A percentile compares a stretch with the other conserved stretches of the same genome.
Evolutionary conservation across 2,329 filamentous ascomycete species (phyloP).

Genomic region (Ceratocystiopsis minuta): DNA sequence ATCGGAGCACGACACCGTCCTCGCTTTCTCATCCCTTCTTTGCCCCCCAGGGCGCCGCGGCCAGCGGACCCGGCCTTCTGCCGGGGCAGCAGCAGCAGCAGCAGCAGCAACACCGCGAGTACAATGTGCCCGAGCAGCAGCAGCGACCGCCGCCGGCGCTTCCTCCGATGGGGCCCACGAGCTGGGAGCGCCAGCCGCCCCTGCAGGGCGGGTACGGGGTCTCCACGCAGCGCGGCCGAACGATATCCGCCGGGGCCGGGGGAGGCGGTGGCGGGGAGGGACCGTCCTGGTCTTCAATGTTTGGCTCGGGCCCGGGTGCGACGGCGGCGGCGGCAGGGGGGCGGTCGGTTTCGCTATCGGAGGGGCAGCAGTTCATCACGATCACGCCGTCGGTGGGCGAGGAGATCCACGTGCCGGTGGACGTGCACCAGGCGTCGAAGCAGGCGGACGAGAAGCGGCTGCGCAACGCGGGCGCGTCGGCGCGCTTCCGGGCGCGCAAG

Average conservation of each 20-base stretch:
- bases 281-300: no score
- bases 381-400: slow-evolving; percentile 21
- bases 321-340: neutral
- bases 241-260: no score
- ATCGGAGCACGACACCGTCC: neutral
- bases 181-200: no score
- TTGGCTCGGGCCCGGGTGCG: no score
- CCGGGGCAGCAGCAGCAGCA: neutral
- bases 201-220: no score
- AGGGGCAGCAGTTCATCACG: slow-evolving; percentile 15
- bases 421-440: slow-evolving; percentile 65
- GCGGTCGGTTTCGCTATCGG: slow-evolving; percentile 8
- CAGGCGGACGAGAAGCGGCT: slow-evolving; percentile 73
- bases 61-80: no score
- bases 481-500: slow-evolving; percentile 61
- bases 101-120: neutral
- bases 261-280: neutral
- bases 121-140: no score
- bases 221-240: no score
- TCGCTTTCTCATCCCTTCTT: no score
- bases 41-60: no score
- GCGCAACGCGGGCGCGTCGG: slow-evolving; percentile 71
- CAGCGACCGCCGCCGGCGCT: no score
- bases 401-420: slow-evolving; percentile 46
- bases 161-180: no score